Evolutionary conservation across 1,284 basidiomycete genomes (phyloP).

Genomic region (Agroathelia rolfsii): DNA sequence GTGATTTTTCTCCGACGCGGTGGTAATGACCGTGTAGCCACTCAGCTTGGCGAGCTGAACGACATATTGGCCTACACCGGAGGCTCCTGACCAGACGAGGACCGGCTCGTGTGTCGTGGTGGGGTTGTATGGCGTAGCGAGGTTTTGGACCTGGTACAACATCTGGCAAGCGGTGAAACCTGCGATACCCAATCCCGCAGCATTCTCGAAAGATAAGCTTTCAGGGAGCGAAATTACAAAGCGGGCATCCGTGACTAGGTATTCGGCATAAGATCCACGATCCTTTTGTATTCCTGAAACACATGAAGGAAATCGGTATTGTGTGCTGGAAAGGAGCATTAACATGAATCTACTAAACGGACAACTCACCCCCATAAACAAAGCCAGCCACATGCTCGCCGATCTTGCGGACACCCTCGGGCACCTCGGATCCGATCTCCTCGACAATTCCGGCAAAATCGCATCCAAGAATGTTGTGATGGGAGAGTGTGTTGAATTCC

Average conservation of each 20-base stretch:
- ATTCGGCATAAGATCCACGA: conserved; percentile 10
- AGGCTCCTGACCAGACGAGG: conserved; percentile 15
- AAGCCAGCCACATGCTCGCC: conserved; percentile 33
- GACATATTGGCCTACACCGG: no score
- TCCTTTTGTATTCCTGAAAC: no score
- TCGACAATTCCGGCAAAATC: conserved; percentile 33
- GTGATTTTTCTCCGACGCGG: no score
- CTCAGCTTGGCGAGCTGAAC: no score
- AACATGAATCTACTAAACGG: conserved; percentile 12
- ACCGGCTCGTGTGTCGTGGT: conserved; percentile 2
- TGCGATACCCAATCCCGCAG: conserved; percentile 14
- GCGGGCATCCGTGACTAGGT: conserved; percentile 11
- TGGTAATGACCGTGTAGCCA: no score
- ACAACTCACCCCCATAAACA: conserved; percentile 34
- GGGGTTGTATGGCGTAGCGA: conserved; percentile 8
- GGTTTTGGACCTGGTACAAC: conserved; percentile 9
- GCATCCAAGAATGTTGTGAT: conserved; percentile 27
- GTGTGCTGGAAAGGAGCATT: no score
- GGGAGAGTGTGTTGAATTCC: no score
- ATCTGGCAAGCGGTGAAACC: conserved; percentile 13
- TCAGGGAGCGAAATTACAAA: conserved; percentile 17
- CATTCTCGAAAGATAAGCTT: conserved; percentile 15
- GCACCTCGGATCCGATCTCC: conserved; percentile 19
- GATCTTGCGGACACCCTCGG: conserved; percentile 17
- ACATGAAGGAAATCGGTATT: no score